Percentiles rank a stretch among this genome's conserved stretches.
Conservation (phyloP, 1,284 basidiomycete species). For the Athelia sp. region DNA sequence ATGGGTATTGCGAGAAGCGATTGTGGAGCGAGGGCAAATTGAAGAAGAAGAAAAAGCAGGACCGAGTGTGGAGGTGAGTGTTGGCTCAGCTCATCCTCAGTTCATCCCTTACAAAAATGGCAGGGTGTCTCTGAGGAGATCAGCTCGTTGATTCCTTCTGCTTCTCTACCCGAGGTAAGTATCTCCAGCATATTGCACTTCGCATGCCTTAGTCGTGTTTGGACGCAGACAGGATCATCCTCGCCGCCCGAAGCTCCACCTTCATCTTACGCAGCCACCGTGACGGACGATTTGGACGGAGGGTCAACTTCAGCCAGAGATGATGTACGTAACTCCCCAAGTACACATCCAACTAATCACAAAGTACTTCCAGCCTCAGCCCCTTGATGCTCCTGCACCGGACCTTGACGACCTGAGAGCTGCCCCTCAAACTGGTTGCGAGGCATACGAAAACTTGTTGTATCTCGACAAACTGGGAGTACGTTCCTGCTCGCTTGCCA, state of each 20-base stretch:
- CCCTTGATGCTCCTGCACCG: too few species aligned
- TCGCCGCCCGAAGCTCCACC: not conserved
- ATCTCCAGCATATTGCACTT: not conserved
- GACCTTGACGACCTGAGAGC: too few species aligned
- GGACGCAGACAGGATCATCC: not conserved
- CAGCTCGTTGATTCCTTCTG: not conserved
- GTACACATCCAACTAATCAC: too few species aligned
- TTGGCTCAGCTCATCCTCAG: too few species aligned
- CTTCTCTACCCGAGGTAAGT: not conserved
- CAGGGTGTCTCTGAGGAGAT: not conserved
- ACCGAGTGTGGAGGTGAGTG: conserved; percentile 8
- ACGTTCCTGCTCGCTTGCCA: conserved; percentile 1
- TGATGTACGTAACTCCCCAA: too few species aligned
- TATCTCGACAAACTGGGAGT: not conserved
- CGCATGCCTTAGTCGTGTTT: too few species aligned
- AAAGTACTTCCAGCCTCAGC: too few species aligned
- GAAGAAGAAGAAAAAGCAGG: conserved; percentile 9
- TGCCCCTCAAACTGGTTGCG: not conserved
- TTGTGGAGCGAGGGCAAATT: conserved; percentile 7
- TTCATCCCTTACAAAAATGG: too few species aligned
- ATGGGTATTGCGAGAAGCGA: conserved; percentile 49
- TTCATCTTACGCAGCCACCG: not conserved
- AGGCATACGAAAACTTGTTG: not conserved
- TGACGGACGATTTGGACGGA: too few species aligned
- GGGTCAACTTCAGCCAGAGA: too few species aligned